A percentile compares a stretch with the other conserved stretches of the same genome.
Conservation (phyloP, 108 stramenopile species). For the Phaeodactylum tricornutum region DNA sequence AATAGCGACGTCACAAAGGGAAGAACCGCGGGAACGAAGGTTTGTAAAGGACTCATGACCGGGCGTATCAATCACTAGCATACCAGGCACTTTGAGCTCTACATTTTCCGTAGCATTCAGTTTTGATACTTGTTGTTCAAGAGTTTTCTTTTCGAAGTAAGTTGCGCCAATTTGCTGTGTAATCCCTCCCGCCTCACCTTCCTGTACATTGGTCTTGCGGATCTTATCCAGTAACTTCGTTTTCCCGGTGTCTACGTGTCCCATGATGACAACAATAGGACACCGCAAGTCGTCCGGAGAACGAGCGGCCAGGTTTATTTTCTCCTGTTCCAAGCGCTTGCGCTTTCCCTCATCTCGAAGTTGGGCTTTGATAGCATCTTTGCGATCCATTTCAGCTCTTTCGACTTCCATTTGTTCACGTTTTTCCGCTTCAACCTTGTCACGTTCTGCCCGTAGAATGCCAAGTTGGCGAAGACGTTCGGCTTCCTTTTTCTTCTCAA, state of each 20-base stretch:
- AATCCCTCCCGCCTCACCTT: slow-evolving; percentile 99
- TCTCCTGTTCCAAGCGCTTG: slow-evolving; percentile 71
- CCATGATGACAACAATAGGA: slow-evolving; percentile 98
- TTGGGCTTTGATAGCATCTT: slow-evolving; percentile 36
- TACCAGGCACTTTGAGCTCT: slow-evolving; percentile 87
- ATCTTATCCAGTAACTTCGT: slow-evolving; percentile 99
- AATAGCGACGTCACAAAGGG: slow-evolving; percentile 97
- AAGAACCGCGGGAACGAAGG: slow-evolving; percentile 92
- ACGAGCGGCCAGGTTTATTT: slow-evolving; percentile 77
- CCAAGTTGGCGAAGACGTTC: slow-evolving; percentile 73
- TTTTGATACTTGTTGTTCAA: slow-evolving; percentile 72
- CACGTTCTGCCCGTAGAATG: slow-evolving; percentile 69
- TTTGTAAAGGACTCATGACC: slow-evolving; percentile 99
- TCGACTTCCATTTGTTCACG: slow-evolving; percentile 41
- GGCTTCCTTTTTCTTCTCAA: slow-evolving; percentile 76
- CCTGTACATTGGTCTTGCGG: slow-evolving; percentile 98
- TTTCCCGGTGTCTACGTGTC: slow-evolving; percentile 99
- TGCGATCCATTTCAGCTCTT: slow-evolving; percentile 40
- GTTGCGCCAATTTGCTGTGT: slow-evolving; percentile 99
- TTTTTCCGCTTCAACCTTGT: slow-evolving; percentile 64
- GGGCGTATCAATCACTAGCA: slow-evolving; percentile 97
- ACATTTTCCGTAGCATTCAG: slow-evolving; percentile 81
- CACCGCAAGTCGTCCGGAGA: slow-evolving; percentile 85
- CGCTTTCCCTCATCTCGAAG: slow-evolving; percentile 75
- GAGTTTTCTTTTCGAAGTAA: slow-evolving; percentile 92